These are phyloP conservation scores for Aristolochia contorta DNA, from an alignment of 164 flowering plant species.

Conservation along the genomic window DNA sequence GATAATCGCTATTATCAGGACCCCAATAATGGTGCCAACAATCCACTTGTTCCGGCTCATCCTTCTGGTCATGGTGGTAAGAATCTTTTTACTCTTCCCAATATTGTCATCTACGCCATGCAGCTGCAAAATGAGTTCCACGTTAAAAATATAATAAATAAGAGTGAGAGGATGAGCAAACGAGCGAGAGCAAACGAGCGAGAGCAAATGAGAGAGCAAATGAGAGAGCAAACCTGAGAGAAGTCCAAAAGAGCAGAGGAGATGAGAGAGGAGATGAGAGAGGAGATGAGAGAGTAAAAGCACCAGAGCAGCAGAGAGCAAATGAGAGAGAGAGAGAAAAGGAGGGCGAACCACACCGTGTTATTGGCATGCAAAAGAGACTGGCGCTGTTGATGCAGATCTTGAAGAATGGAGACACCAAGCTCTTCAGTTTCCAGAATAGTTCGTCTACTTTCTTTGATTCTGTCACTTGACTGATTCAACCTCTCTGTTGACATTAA, in stretches of 20 bases:
- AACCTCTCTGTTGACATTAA: slow-evolving; percentile 44
- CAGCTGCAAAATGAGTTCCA: slow-evolving; percentile 16
- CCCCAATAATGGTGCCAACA: slow-evolving; percentile 15
- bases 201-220: no score
- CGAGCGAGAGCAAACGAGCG: no score
- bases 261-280: no score
- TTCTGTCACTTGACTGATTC: slow-evolving; percentile 38
- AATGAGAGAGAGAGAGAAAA: background rate
- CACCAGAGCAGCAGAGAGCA: no score
- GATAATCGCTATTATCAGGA: slow-evolving; percentile 21
- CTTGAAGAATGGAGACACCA: slow-evolving; percentile 49
- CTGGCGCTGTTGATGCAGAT: slow-evolving; percentile 27
- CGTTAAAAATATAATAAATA: background rate
- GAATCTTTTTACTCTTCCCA: slow-evolving; percentile 24
- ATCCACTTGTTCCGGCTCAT: slow-evolving; percentile 28
- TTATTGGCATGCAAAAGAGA: slow-evolving; percentile 23
- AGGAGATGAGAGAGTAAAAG: no score
- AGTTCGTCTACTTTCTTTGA: slow-evolving; percentile 42
- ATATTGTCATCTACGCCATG: slow-evolving; percentile 26
- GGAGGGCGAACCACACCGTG: slow-evolving; percentile 13
- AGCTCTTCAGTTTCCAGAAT: slow-evolving; percentile 57
- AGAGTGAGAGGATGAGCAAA: no score
- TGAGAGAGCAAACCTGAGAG: no score
- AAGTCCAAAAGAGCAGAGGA: no score
- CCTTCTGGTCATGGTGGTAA: slow-evolving; percentile 26